These are phyloP conservation scores for Takashimella koratensis DNA, from an alignment of 1,284 basidiomycete species.

Conservation along the genomic window DNA sequence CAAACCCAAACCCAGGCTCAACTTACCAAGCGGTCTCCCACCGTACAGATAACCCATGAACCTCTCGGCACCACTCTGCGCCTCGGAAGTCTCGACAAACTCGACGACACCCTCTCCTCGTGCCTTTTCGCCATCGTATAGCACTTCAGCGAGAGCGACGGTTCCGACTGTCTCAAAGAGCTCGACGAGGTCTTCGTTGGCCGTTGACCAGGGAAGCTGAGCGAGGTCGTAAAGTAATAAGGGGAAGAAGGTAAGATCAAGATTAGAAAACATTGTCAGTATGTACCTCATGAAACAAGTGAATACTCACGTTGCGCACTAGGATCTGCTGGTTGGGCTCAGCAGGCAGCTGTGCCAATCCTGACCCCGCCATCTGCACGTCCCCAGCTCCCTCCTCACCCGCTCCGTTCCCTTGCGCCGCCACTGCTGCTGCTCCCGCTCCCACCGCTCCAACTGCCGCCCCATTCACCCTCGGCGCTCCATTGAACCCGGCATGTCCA, in stretches of 20 bases:
- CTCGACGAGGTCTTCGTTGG: constrained; percentile 97
- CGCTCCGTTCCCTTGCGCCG: constrained; percentile 34
- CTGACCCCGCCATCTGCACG: constrained; percentile 21
- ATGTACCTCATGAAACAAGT: neutral
- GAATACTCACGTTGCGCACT: constrained; percentile 81
- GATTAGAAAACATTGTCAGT: neutral
- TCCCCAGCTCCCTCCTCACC: constrained; percentile 33
- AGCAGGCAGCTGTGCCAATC: constrained; percentile 50
- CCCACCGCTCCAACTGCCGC: no score
- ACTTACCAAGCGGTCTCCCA: constrained; percentile 73
- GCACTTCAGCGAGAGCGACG: constrained; percentile 88
- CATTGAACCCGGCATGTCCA: neutral
- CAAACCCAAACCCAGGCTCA: neutral
- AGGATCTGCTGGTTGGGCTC: constrained; percentile 95
- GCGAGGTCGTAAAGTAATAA: neutral
- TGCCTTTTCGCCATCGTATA: constrained; percentile 83
- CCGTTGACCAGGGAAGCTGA: constrained; percentile 95
- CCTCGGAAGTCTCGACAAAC: constrained; percentile 81
- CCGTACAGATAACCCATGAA: constrained; percentile 90
- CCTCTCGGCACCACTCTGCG: constrained; percentile 90
- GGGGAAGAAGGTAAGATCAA: neutral
- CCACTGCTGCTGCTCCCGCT: constrained; percentile 41
- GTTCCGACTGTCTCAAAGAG: constrained; percentile 95
- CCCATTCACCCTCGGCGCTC: no score
- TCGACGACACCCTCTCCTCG: constrained; percentile 95